These are phyloP conservation scores for Brassica juncea DNA, from an alignment of 345 rosid species.

Conservation along the genomic window DNA sequence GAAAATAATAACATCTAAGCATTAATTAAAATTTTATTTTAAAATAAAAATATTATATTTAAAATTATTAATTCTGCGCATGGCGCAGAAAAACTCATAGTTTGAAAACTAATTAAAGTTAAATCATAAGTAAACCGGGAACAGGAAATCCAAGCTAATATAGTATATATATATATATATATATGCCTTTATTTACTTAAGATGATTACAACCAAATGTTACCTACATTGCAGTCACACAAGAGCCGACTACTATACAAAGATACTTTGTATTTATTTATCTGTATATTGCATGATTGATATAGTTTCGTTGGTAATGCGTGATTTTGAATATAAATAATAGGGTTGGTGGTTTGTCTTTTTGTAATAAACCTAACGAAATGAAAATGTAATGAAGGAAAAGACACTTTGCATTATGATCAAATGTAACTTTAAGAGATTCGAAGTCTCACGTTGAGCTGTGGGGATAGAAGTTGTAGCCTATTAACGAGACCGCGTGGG, in stretches of 20 bases:
- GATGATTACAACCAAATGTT: background rate
- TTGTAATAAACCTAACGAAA: constrained; percentile 33
- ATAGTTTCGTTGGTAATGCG: constrained; percentile 26
- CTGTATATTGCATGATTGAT: background rate
- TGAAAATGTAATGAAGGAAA: constrained; percentile 31
- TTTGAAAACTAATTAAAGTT: too few species aligned
- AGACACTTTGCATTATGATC: constrained; percentile 38
- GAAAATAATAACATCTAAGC: too few species aligned
- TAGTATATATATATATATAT: too few species aligned
- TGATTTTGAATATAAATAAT: background rate
- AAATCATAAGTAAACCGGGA: too few species aligned
- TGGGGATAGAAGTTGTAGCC: constrained; percentile 34
- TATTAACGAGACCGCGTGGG: constrained; percentile 23
- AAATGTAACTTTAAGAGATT: constrained; percentile 36
- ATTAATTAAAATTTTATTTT: too few species aligned
- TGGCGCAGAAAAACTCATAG: too few species aligned
- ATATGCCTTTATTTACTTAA: background rate
- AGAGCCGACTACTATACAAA: background rate
- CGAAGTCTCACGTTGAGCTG: constrained; percentile 39
- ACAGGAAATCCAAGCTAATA: background rate
- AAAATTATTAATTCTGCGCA: too few species aligned
- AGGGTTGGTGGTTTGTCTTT: constrained; percentile 36
- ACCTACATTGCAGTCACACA: background rate
- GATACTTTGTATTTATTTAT: background rate
- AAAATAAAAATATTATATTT: too few species aligned